phyloP scores from a whole-genome alignment of 345 rosid species.

The Eucalyptus cloeziana region DNA sequence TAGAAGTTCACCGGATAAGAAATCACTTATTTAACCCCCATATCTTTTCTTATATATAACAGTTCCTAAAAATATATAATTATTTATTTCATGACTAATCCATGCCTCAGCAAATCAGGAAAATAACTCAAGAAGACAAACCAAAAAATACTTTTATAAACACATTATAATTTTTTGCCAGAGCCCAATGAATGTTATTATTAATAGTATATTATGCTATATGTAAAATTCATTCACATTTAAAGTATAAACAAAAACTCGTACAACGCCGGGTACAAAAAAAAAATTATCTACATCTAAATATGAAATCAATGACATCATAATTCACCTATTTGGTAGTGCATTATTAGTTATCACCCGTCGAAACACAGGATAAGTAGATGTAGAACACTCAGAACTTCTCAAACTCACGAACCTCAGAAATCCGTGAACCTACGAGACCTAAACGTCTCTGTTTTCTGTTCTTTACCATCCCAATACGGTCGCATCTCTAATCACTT shows the following conservation, averaged over 20 bases:
- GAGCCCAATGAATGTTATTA: background rate
- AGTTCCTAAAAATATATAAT: background rate
- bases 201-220: background rate
- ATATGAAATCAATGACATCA: background rate
- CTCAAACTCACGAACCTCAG: background rate
- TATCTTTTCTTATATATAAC: background rate
- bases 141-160: background rate
- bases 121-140: background rate
- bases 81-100: background rate
- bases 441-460: background rate
- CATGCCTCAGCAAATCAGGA: background rate
- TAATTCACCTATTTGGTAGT: background rate
- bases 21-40: background rate
- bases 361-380: background rate
- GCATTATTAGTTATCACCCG: background rate
- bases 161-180: background rate
- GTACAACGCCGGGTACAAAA: background rate
- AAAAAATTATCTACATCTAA: background rate
- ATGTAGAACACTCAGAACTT: background rate
- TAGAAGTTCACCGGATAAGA: no score
- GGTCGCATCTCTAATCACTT: background rate
- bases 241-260: background rate
- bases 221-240: background rate
- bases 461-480: background rate
- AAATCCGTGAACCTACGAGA: background rate